Base-by-base conservation (phyloP, 1,284 basidiomycete genomes). In the Porogramme epimiltina region DNA sequence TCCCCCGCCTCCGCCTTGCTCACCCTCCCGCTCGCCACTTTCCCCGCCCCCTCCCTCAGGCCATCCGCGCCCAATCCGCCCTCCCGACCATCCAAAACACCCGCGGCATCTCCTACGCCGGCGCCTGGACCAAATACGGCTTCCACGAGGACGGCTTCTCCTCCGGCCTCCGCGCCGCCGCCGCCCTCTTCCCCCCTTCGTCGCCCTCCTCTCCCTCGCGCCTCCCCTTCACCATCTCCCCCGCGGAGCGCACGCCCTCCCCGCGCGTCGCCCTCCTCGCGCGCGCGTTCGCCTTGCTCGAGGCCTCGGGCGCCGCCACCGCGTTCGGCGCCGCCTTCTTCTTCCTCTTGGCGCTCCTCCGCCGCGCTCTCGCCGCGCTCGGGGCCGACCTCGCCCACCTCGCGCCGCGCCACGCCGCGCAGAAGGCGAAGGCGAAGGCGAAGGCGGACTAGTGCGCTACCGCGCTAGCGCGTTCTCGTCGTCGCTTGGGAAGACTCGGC, bases 121-220 rank as follows among this genome's bases (percentile, higher is more conserved):
- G 89, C n/a, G 91, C 90, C 5, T 93, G 88, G 77, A 78, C 85
- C 41, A 81, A 83, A 49, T 91, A 91, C 61, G 90, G 82, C 24
- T 88, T 90, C 72, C 89, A 93, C 70, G 89, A 92, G 70, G 90
- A 93, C 62, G 90, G 88, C 3, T 92, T 92, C 69, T 80, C 87
- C 0, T 82, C 81, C 1, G 83, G 84, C 2, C 66, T 87, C 16
- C 72, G 69, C 43, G 79, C 75, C 15, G 79, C 71, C 19, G 55
- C 59, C 28, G 55, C 55, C 9, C 47, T 63, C 46, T 37, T 47
- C 38, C 24, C 49, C 8, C 40, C 43, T 4, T 16, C 54, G 33
- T 31, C 46, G 15, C 28, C 28, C 9, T 31, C 28, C 28, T 31
- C 28, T 15, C 16, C n/a, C 22, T 26, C 41, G 56, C 4, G 45